Conservation (phyloP, 2,329 filamentous ascomycete genomes). For the Emydomyces testavorans region DNA sequence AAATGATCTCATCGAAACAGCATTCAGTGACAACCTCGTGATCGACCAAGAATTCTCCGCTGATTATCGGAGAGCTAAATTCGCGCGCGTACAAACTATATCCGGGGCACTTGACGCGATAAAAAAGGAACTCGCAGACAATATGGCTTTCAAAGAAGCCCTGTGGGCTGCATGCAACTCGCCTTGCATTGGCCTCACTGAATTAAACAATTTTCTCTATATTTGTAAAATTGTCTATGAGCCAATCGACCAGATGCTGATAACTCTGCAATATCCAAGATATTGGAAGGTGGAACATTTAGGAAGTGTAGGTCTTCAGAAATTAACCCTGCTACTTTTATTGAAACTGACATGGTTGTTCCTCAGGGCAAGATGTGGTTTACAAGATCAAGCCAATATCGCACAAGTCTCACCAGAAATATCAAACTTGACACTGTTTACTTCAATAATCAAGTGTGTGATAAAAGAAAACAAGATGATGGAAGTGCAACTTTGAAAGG, state of each 20-base stretch:
- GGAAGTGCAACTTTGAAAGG: constrained; percentile 22
- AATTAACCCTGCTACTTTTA: background rate
- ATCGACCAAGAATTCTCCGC: constrained; percentile 46
- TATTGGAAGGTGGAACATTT: constrained; percentile 46
- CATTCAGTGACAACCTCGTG: constrained; percentile 37
- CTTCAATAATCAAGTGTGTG: constrained; percentile 9
- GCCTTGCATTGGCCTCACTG: constrained; percentile 39
- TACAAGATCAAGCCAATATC: constrained; percentile 28
- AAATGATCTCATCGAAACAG: constrained; percentile 24
- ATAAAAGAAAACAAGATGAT: constrained; percentile 33
- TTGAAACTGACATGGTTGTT: background rate
- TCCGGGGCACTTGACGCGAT: constrained; percentile 48
- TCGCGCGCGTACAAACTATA: constrained; percentile 46
- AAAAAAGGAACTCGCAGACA: constrained; percentile 41
- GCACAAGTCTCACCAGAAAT: constrained; percentile 25
- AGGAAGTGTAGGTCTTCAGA: constrained; percentile 36
- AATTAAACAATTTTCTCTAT: constrained; percentile 47
- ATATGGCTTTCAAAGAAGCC: constrained; percentile 41
- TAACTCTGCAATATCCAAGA: constrained; percentile 44
- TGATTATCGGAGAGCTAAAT: constrained; percentile 42
- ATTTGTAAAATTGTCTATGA: constrained; percentile 48
- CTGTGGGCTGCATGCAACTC: constrained; percentile 49
- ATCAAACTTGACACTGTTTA: constrained; percentile 7
- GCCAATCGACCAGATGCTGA: constrained; percentile 38
- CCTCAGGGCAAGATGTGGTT: constrained; percentile 36